Conservation (phyloP, 2,329 filamentous ascomycete genomes). For the Trichoderma aggressivum region DNA sequence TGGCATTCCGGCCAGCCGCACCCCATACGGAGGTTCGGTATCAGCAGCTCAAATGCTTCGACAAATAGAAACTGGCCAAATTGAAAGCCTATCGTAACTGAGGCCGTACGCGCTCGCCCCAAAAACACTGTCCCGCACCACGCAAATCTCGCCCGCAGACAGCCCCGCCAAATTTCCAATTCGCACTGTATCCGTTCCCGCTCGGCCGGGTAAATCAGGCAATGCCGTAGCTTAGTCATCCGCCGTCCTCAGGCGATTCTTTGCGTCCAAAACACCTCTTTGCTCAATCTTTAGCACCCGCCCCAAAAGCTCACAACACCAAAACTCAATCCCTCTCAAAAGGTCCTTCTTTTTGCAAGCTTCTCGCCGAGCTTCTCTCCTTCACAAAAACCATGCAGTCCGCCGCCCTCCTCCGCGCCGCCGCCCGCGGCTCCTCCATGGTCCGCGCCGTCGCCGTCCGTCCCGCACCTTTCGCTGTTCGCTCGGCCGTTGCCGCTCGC, state of each 20-base stretch:
- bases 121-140: conserved; percentile 23
- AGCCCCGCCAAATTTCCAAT: conserved; percentile 23
- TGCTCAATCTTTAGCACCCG: conserved; percentile 28
- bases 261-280: conserved; percentile 30
- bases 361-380: conserved; percentile 23
- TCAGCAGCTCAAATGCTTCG: conserved; percentile 1
- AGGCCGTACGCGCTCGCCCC: neutral
- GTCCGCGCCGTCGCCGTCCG: conserved; percentile 62
- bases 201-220: conserved; percentile 26
- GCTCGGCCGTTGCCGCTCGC: conserved; percentile 48
- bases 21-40: neutral
- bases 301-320: conserved; percentile 26
- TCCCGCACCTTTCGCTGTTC: conserved; percentile 56
- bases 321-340: conserved; percentile 1
- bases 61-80: conserved; percentile 27
- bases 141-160: neutral
- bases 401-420: conserved; percentile 65
- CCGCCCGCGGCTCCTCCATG: conserved; percentile 64
- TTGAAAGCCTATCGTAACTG: conserved; percentile 22
- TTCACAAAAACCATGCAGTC: conserved; percentile 59
- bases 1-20: neutral
- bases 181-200: conserved; percentile 29
- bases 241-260: conserved; percentile 31
- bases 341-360: conserved; percentile 6
- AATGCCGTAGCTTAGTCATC: conserved; percentile 34